These are phyloP conservation scores for Dipteronia sinensis DNA, from an alignment of 345 rosid genomes.

Conservation along the genomic window DNA sequence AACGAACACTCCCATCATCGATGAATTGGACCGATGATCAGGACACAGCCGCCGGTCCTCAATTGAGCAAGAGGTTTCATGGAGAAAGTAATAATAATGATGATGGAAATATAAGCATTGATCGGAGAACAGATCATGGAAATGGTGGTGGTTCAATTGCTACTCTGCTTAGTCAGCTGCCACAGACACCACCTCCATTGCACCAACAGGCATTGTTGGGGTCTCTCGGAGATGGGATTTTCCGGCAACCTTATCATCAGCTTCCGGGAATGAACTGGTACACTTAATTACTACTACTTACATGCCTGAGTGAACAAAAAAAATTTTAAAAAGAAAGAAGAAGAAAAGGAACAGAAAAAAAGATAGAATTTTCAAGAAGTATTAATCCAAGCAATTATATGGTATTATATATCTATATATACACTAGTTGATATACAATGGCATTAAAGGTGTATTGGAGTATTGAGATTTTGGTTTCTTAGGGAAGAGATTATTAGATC, in stretches of 20 bases:
- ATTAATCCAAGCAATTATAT: background rate
- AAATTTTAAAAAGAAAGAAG: background rate
- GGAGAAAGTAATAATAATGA: slow-evolving; percentile 35
- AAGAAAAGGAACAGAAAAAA: background rate
- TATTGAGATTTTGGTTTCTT: slow-evolving; percentile 40
- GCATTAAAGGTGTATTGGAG: background rate
- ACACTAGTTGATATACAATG: slow-evolving; percentile 22
- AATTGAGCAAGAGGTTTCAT: slow-evolving; percentile 57
- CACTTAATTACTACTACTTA: slow-evolving; percentile 33
- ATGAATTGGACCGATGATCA: slow-evolving; percentile 55
- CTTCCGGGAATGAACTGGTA: slow-evolving; percentile 78
- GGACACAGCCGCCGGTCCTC: slow-evolving; percentile 31
- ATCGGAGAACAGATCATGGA: slow-evolving; percentile 26
- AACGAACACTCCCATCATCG: slow-evolving; percentile 59
- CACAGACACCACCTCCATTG: slow-evolving; percentile 40
- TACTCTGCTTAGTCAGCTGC: slow-evolving; percentile 52
- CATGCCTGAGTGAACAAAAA: slow-evolving; percentile 2
- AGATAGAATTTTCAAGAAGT: slow-evolving; percentile 11
- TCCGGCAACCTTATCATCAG: slow-evolving; percentile 64
- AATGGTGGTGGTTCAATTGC: slow-evolving; percentile 39
- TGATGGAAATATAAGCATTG: slow-evolving; percentile 27
- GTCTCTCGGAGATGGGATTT: slow-evolving; percentile 53
- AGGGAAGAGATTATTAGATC: slow-evolving; percentile 23
- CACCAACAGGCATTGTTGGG: slow-evolving; percentile 55
- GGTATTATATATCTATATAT: background rate